Conservation (phyloP, 768 basidiomycete species). For the Leccinellum luteum region DNA sequence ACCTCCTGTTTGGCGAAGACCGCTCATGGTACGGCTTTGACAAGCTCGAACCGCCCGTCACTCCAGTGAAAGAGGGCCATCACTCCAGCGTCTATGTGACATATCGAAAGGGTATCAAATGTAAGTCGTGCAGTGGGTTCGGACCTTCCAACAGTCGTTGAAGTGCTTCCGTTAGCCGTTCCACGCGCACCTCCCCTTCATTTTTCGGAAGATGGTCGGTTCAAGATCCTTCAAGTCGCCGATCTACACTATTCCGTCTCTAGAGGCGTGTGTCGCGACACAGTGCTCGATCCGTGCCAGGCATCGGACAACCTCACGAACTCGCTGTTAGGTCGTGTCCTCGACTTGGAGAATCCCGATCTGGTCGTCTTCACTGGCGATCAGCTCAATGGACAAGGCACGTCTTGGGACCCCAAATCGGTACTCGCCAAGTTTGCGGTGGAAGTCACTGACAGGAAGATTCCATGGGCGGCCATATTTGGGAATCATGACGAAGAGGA, state of each 20-base stretch:
- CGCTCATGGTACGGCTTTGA: slow-evolving; percentile 87
- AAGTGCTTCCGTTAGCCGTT: slow-evolving; percentile 42
- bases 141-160: background rate
- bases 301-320: slow-evolving; percentile 78
- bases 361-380: slow-evolving; percentile 92
- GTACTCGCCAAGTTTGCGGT: slow-evolving; percentile 87
- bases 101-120: slow-evolving; percentile 68
- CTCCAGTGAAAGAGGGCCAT: slow-evolving; percentile 37
- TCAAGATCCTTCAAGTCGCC: slow-evolving; percentile 88
- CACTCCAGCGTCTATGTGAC: slow-evolving; percentile 61
- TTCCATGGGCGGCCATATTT: slow-evolving; percentile 92
- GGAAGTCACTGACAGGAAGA: slow-evolving; percentile 66
- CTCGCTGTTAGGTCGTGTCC: slow-evolving; percentile 63
- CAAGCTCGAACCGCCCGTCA: slow-evolving; percentile 60
- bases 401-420: slow-evolving; percentile 85
- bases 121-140: slow-evolving; percentile 39
- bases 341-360: slow-evolving; percentile 85
- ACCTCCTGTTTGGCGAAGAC: slow-evolving; percentile 83
- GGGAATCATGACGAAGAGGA: slow-evolving; percentile 92
- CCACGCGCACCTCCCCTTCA: slow-evolving; percentile 77
- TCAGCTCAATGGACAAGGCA: slow-evolving; percentile 89
- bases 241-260: slow-evolving; percentile 92
- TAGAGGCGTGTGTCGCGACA: slow-evolving; percentile 75
- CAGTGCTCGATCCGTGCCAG: slow-evolving; percentile 46
- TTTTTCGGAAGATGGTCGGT: slow-evolving; percentile 79